These are phyloP conservation scores for Dispira simplex DNA, from an alignment of 192 early-diverging fungal species.

Conservation along the genomic window DNA sequence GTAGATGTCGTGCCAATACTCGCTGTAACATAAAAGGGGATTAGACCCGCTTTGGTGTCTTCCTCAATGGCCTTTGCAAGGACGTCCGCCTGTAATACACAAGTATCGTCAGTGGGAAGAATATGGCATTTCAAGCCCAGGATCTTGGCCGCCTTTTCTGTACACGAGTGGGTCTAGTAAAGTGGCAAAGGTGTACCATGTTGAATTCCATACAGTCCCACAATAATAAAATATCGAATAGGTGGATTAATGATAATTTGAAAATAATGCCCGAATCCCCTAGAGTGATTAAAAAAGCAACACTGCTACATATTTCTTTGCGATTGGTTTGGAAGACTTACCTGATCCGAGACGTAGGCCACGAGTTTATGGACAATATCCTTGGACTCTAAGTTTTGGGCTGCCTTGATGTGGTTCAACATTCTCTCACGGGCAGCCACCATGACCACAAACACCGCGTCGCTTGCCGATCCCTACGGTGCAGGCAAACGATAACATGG, in stretches of 20 bases:
- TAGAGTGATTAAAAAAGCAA: not conserved
- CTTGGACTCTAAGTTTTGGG: not conserved
- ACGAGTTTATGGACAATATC: conserved; percentile 21
- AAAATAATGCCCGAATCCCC: no score
- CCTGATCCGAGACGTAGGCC: conserved; percentile 43
- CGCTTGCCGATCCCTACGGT: conserved; percentile 30
- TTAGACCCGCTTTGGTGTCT: conserved; percentile 31
- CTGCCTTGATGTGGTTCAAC: not conserved
- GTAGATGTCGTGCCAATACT: conserved; percentile 49
- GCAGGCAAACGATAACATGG: not conserved
- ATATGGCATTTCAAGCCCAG: conserved; percentile 22
- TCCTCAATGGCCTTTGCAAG: conserved; percentile 25
- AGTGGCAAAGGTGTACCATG: not conserved
- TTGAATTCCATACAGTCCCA: not conserved
- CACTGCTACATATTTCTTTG: not conserved
- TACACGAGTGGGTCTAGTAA: conserved; percentile 31
- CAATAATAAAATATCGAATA: no score
- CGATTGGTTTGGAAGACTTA: not conserved
- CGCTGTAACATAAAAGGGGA: conserved; percentile 44
- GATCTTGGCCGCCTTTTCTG: conserved; percentile 36
- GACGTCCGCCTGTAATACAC: conserved; percentile 22
- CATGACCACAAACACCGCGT: conserved; percentile 38
- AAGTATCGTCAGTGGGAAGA: conserved; percentile 23
- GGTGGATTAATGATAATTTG: no score
- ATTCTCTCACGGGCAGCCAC: conserved; percentile 31